Percentiles rank a stretch among this genome's conserved stretches.
These are phyloP conservation scores for Alternaria consortialis DNA, from an alignment of 2,329 filamentous ascomycete genomes.

Conservation along the genomic window DNA sequence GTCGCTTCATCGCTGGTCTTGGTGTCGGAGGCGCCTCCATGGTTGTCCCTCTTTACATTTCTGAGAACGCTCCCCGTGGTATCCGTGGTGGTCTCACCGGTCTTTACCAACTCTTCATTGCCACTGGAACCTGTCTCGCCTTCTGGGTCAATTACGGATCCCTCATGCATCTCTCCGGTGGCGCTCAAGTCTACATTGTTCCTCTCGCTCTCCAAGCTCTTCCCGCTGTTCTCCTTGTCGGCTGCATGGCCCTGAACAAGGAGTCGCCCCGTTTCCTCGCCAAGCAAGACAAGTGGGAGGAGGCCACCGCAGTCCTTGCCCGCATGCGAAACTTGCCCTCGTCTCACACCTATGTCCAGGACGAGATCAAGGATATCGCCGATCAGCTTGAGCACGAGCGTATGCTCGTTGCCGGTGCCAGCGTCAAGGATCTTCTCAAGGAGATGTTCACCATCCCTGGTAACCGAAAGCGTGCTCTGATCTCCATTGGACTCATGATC, in stretches of 20 bases:
- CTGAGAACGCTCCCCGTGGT: slow-evolving; percentile 67
- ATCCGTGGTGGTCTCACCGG: slow-evolving; percentile 68
- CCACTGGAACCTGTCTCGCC: slow-evolving; percentile 55
- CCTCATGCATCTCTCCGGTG: slow-evolving; percentile 57
- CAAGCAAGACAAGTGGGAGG: slow-evolving; percentile 73
- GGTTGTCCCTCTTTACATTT: slow-evolving; percentile 68
- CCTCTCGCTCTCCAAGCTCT: slow-evolving; percentile 72
- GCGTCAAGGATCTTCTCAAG: slow-evolving; percentile 51
- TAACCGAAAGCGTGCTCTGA: slow-evolving; percentile 69
- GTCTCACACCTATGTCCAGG: slow-evolving; percentile 48
- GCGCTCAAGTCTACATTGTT: slow-evolving; percentile 65
- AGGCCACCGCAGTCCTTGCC: slow-evolving; percentile 65
- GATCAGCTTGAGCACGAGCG: slow-evolving; percentile 63
- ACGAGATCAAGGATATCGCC: slow-evolving; percentile 49
- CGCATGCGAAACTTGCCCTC: slow-evolving; percentile 63
- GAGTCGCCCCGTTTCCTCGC: slow-evolving; percentile 75
- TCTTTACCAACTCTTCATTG: slow-evolving; percentile 50
- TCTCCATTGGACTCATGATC: slow-evolving; percentile 70
- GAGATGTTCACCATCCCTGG: slow-evolving; percentile 57
- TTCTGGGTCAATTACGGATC: slow-evolving; percentile 66
- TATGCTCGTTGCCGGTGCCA: slow-evolving; percentile 62
- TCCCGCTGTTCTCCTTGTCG: slow-evolving; percentile 67
- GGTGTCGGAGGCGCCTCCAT: slow-evolving; percentile 63
- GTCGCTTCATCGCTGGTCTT: slow-evolving; percentile 67
- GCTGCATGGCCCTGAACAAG: slow-evolving; percentile 69